These are phyloP conservation scores for Lactarius hatsudake DNA, from an alignment of 768 basidiomycete species.

Conservation along the genomic window DNA sequence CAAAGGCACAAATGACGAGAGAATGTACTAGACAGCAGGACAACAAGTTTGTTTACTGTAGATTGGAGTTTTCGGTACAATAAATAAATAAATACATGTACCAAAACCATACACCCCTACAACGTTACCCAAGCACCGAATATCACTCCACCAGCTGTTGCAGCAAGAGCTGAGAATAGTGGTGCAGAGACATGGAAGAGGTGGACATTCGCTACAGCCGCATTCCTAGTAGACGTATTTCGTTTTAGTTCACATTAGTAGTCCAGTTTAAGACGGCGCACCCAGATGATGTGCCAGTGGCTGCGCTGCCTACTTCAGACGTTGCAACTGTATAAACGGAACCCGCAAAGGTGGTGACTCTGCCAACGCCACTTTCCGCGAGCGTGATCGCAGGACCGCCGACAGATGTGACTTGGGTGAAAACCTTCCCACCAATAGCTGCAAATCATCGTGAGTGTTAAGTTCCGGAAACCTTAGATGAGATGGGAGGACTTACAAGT, in stretches of 20 bases:
- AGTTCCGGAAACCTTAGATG: no score
- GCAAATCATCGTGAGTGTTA: not conserved
- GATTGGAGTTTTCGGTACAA: no score
- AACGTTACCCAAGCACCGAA: conserved; percentile 25
- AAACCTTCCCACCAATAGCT: conserved; percentile 23
- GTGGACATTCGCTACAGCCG: conserved; percentile 7
- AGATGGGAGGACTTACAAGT: conserved; percentile 18
- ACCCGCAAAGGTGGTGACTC: conserved; percentile 25
- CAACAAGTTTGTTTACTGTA: no score
- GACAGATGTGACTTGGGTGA: conserved; percentile 23
- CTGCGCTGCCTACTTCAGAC: not conserved
- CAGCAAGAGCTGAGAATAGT: conserved; percentile 18
- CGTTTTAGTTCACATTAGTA: not conserved
- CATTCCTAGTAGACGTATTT: not conserved
- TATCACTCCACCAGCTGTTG: conserved; percentile 20
- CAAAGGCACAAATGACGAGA: no score
- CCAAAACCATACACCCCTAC: not conserved
- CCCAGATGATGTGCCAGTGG: not conserved
- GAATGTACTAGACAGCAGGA: not conserved
- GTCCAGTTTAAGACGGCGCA: not conserved
- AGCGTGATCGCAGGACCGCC: conserved; percentile 26
- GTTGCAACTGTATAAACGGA: conserved; percentile 26
- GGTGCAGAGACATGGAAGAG: conserved; percentile 6
- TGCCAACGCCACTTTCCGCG: conserved; percentile 21
- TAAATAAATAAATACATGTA: conserved; percentile 6